These are phyloP conservation scores for Penicillium tannophilum DNA, from an alignment of 495 filamentous ascomycete species.

Conservation along the genomic window DNA sequence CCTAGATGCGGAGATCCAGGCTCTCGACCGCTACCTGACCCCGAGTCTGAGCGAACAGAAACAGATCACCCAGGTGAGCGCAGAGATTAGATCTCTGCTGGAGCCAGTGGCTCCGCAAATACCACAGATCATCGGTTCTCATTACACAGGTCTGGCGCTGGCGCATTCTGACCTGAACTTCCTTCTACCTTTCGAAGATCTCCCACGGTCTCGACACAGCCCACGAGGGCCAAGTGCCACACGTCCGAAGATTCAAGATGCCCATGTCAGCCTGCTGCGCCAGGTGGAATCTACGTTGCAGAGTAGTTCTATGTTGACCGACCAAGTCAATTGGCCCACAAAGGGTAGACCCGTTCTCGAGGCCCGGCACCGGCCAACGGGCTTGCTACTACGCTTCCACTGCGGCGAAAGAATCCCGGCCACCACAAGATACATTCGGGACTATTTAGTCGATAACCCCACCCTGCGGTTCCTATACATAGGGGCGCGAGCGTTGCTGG, in stretches of 20 bases:
- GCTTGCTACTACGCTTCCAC: constrained; percentile 52
- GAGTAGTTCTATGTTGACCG: constrained; percentile 14
- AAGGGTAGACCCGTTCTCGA: constrained; percentile 29
- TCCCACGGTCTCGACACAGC: constrained; percentile 17
- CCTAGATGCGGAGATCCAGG: constrained; percentile 50
- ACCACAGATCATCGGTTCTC: constrained; percentile 53
- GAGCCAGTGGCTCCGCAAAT: constrained; percentile 21
- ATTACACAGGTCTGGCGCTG: constrained; percentile 52
- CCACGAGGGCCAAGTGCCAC: constrained; percentile 37
- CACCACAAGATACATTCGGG: constrained; percentile 42
- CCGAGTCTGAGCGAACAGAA: constrained; percentile 38
- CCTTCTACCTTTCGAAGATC: constrained; percentile 32
- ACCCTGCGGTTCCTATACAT: constrained; percentile 51
- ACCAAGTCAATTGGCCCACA: constrained; percentile 13
- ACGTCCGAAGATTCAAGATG: constrained; percentile 29
- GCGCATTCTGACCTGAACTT: constrained; percentile 56
- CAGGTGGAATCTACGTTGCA: constrained; percentile 26
- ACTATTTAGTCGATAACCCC: constrained; percentile 52
- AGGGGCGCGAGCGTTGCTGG: constrained; percentile 49
- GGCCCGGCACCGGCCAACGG: constrained; percentile 44
- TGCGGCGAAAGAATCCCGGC: constrained; percentile 34
- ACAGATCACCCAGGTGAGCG: constrained; percentile 28
- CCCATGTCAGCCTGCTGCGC: constrained; percentile 24
- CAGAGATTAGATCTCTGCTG: constrained; percentile 29
- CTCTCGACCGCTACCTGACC: constrained; percentile 46